A percentile compares a stretch with the other conserved stretches of the same genome.
Conservation (phyloP, 2,329 filamentous ascomycete genomes). For the Neofusicoccum laricinum region DNA sequence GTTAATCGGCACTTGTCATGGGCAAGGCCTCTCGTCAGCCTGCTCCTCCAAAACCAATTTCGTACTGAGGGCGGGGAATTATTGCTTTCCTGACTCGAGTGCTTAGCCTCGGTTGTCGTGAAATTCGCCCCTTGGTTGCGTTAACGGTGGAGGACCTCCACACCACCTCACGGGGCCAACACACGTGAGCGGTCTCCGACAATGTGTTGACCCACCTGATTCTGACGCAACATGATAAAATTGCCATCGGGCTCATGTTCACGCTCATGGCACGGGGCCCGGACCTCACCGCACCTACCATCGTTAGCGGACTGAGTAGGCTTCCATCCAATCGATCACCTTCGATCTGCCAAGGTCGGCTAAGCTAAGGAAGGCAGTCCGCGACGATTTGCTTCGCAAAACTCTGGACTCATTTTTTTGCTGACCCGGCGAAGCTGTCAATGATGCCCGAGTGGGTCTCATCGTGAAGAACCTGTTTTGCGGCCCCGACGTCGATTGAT, state of each 20-base stretch:
- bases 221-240: neutral
- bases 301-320: neutral
- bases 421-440: neutral
- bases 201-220: neutral
- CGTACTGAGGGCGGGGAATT: neutral
- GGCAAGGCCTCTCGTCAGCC: neutral
- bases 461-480: neutral
- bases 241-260: neutral
- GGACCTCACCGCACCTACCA: neutral
- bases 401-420: neutral
- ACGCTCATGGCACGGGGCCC: neutral
- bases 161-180: neutral
- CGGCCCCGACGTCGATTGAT: neutral
- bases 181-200: neutral
- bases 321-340: neutral
- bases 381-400: neutral
- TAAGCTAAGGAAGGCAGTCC: neutral
- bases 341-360: slow-evolving; percentile 9
- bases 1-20: neutral
- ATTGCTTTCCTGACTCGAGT: neutral
- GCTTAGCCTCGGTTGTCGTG: neutral
- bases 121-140: neutral
- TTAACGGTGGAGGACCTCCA: neutral
- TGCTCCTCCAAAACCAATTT: neutral
- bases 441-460: slow-evolving; percentile 8